Evolutionary conservation across 2,329 filamentous ascomycete species (phyloP).

Genomic region (Cladosporium sp.): DNA sequence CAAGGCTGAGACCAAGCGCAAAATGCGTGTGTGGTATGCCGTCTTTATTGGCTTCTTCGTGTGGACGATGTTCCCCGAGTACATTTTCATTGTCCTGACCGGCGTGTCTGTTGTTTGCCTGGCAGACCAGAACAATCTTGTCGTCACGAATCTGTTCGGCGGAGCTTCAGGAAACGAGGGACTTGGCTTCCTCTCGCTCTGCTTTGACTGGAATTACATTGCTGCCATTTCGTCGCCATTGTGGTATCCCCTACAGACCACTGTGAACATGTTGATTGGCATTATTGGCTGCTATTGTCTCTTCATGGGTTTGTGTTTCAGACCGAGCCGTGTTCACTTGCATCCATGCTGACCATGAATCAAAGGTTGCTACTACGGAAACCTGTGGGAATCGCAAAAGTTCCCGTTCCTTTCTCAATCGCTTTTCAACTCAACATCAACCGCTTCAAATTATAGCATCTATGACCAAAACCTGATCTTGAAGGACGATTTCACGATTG

Average conservation of each 20-base stretch:
- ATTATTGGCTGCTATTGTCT: slow-evolving; percentile 19
- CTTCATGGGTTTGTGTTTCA: slow-evolving; percentile 14
- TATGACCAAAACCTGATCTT: slow-evolving; percentile 46
- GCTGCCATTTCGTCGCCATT: slow-evolving; percentile 32
- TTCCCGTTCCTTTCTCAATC: slow-evolving; percentile 44
- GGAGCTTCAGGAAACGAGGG: slow-evolving; percentile 46
- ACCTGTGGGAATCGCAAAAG: slow-evolving; percentile 38
- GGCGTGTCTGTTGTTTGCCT: slow-evolving; percentile 45
- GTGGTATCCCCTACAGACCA: slow-evolving; percentile 37
- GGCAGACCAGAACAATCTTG: slow-evolving; percentile 38
- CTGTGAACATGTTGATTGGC: slow-evolving; percentile 30
- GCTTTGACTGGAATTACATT: slow-evolving; percentile 46
- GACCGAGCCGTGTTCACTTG: too few relatives aligned
- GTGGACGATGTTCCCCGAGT: slow-evolving; percentile 49
- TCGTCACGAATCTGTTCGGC: slow-evolving; percentile 50
- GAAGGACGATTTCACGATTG: slow-evolving; percentile 36
- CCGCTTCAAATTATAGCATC: slow-evolving; percentile 31
- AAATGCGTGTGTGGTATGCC: slow-evolving; percentile 40
- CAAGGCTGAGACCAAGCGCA: slow-evolving; percentile 35
- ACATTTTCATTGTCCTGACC: slow-evolving; percentile 42
- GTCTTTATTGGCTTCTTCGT: slow-evolving; percentile 39
- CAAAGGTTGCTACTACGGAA: slow-evolving; percentile 40
- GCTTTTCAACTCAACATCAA: slow-evolving; percentile 38
- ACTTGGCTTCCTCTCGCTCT: slow-evolving; percentile 40
- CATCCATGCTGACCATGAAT: slow-evolving; percentile 18